Base-by-base conservation (phyloP, 148 eudicot species). In the Rhododendron williamsianum region DNA sequence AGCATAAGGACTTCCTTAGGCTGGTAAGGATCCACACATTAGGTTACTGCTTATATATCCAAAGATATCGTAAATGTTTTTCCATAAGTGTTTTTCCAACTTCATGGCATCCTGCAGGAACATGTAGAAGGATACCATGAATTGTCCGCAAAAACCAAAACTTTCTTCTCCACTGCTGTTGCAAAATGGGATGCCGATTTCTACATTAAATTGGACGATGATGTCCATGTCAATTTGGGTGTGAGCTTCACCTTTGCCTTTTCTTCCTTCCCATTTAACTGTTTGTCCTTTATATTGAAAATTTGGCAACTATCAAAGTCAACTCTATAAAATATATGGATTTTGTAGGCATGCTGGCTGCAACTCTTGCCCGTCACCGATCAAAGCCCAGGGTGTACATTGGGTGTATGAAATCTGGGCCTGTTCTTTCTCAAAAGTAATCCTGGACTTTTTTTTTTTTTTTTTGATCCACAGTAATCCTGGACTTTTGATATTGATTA, bases 371-470 rank as follows among this genome's bases (percentile, higher is more conserved):
- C 63, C 95, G 92, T 82, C 95, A 94, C 84, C 90, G 94, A 81
- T 92, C 97, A 80, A 96, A 92, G 86, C 94, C 99, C 43, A 90
- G 99, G 86, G 92, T 96, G 41, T 96, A 96, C 87, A 92, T 96
- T 81, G 99, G 99, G 36, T 96, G 99, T 83, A 96, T 96, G 99
- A 96, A 96, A 91, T 94, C 99, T 80, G 99, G 99, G 78, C 98
- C 98, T 25, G 99, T 96, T 86, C 92, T 96, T 80, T 82, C 97
- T 84, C 93, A 92, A 87, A 94, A 92, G 99, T 96, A 96, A 90
- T 86, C 72, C 33, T 35, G 9, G 76, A 76, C 18, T 81, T 88
- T 82, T 81, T 30, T 30, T 30, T 30, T 30, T 27, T 30, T 30
- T 30, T 30, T 30, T 30, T 30, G 30, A 30, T 30, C 30, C 30